Conservation (phyloP, 371 early-diverging fungal species). For the Rhizopus arrhizus region DNA sequence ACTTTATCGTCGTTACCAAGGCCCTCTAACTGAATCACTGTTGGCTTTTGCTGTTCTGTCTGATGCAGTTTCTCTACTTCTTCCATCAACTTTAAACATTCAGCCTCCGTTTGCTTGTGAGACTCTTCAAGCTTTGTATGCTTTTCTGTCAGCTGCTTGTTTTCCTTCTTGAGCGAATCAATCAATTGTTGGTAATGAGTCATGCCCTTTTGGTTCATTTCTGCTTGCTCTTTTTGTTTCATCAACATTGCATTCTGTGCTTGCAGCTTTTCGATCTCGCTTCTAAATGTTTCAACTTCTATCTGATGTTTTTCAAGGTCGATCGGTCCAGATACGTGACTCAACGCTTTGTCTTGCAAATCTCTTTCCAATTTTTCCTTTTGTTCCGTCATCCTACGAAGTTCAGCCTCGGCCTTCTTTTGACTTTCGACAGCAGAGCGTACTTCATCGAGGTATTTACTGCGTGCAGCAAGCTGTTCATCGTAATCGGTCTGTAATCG, state of each 20-base stretch:
- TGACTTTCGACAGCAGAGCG: conserved; percentile 45
- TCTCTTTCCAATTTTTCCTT: conserved; percentile 50
- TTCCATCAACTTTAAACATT: conserved; percentile 74
- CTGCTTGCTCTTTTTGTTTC: conserved; percentile 51
- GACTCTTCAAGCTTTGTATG: conserved; percentile 58
- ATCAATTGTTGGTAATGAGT: conserved; percentile 17
- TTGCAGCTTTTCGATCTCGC: conserved; percentile 41
- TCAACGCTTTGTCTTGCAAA: conserved; percentile 25
- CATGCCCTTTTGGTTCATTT: conserved; percentile 39
- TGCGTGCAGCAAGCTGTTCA: conserved; percentile 36
- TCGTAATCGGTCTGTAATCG: conserved; percentile 42
- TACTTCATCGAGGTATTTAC: conserved; percentile 44
- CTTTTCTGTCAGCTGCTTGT: conserved; percentile 56
- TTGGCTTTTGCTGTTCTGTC: conserved; percentile 45
- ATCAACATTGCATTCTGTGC: conserved; percentile 48
- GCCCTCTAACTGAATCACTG: conserved; percentile 13
- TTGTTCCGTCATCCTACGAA: conserved; percentile 41
- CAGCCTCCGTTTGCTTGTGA: conserved; percentile 68
- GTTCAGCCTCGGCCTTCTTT: conserved; percentile 50
- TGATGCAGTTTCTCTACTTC: conserved; percentile 73
- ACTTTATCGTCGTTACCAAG: conserved; percentile 37
- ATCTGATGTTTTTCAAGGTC: conserved; percentile 1
- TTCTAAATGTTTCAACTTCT: conserved; percentile 37
- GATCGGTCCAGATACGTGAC: not conserved
- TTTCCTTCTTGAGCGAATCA: conserved; percentile 48